A percentile compares a stretch with the other conserved stretches of the same genome.
Conservation (phyloP, 306 rosid species). For the Prunus davidiana region DNA sequence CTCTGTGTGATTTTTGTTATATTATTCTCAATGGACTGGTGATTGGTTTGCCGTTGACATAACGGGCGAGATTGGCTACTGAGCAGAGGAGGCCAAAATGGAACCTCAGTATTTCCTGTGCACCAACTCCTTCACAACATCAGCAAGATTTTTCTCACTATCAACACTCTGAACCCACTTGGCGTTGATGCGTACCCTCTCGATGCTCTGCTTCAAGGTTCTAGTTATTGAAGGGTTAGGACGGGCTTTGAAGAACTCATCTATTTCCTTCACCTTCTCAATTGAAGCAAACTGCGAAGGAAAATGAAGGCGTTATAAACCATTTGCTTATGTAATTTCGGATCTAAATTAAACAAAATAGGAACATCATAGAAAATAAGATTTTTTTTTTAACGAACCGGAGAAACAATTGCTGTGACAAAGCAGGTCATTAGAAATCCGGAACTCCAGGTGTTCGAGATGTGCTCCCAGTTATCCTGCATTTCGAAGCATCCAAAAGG, state of each 20-base stretch:
- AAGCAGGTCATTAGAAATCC: conserved; percentile 74
- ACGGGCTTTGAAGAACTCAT: conserved; percentile 69
- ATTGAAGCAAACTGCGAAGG: conserved; percentile 70
- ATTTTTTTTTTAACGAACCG: conserved; percentile 42
- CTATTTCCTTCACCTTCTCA: conserved; percentile 77
- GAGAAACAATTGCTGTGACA: conserved; percentile 65
- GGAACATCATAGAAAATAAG: neutral
- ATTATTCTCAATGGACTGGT: neutral
- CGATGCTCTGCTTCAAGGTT: conserved; percentile 91
- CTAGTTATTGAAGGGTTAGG: conserved; percentile 51
- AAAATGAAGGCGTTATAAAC: neutral
- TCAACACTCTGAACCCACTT: conserved; percentile 64
- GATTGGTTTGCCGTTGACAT: too few relatives aligned
- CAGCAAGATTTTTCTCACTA: conserved; percentile 50
- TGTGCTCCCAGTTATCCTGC: conserved; percentile 71
- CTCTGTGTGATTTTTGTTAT: too few relatives aligned
- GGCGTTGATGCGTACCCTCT: conserved; percentile 64
- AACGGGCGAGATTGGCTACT: neutral
- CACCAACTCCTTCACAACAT: conserved; percentile 52
- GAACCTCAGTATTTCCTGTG: conserved; percentile 31
- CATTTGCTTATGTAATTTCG: neutral
- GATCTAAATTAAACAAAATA: neutral
- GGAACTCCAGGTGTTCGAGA: conserved; percentile 62
- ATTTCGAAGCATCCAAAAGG: conserved; percentile 2
- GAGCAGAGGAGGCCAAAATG: neutral